phyloP scores from a whole-genome alignment of 1,284 basidiomycete genomes.

The Ustilago loliicola region DNA sequence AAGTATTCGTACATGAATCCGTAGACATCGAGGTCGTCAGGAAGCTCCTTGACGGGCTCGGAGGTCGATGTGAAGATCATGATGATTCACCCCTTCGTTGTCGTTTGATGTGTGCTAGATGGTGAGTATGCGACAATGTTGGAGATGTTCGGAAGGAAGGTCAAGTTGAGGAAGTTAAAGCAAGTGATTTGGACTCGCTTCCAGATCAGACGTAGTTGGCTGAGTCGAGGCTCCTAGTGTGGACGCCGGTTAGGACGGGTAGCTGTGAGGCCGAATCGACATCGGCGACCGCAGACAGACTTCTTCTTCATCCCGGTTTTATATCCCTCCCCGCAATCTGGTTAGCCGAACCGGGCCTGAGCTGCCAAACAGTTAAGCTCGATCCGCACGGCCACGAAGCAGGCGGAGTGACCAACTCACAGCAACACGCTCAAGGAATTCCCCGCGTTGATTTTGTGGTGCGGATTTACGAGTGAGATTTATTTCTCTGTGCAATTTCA shows the following conservation, averaged over 20 bases:
- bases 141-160: neutral
- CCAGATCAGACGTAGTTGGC: neutral
- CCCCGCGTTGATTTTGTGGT: slow-evolving; percentile 4
- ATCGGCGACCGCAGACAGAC: neutral
- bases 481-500: neutral
- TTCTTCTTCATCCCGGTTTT: neutral
- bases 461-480: neutral
- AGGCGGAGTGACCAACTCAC: neutral
- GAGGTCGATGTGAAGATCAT: slow-evolving; percentile 54
- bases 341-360: neutral
- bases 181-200: neutral
- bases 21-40: slow-evolving; percentile 58
- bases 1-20: slow-evolving; percentile 60
- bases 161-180: neutral
- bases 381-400: neutral
- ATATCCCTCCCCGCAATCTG: neutral
- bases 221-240: neutral
- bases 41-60: slow-evolving; percentile 45
- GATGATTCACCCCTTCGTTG: neutral
- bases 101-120: neutral
- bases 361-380: neutral
- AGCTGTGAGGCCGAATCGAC: neutral
- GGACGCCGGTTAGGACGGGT: slow-evolving; percentile 1
- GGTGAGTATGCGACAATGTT: neutral
- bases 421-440: neutral